A percentile compares a stretch with the other conserved stretches of the same genome.
These are phyloP conservation scores for Plasmodium billcollinsi DNA, from an alignment of 169 alveolate genomes.

Conservation along the genomic window DNA sequence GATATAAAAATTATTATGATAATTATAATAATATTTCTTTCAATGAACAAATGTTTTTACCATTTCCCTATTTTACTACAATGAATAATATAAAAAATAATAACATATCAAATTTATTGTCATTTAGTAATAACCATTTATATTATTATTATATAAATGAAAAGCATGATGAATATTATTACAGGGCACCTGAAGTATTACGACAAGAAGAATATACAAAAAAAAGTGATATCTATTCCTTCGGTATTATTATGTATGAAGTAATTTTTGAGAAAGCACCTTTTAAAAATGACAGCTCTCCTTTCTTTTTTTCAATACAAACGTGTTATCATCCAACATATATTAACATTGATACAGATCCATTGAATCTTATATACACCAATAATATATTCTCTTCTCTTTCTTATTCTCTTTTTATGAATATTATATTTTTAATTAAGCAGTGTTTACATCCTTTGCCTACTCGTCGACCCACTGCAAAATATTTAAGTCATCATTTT, in stretches of 20 bases:
- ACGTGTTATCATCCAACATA: constrained; percentile 30
- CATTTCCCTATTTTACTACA: constrained; percentile 36
- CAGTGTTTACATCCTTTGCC: constrained; percentile 65
- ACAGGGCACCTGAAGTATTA: constrained; percentile 87
- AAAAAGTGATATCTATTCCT: constrained; percentile 87
- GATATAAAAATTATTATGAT: not conserved
- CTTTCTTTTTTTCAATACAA: constrained; percentile 21
- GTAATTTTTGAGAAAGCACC: constrained; percentile 73
- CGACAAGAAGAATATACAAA: constrained; percentile 84
- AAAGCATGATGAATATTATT: constrained; percentile 5
- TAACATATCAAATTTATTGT: constrained; percentile 3
- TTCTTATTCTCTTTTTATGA: constrained; percentile 17
- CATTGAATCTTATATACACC: not conserved
- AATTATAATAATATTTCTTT: not conserved
- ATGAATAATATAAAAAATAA: constrained; percentile 2
- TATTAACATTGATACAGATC: constrained; percentile 24
- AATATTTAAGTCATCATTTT: constrained; percentile 21
- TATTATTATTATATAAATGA: not conserved
- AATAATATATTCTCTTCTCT: not conserved
- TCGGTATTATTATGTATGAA: constrained; percentile 89
- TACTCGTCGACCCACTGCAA: constrained; percentile 38
- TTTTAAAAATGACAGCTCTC: constrained; percentile 10
- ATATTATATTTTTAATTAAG: constrained; percentile 26
- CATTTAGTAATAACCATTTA: constrained; percentile 8
- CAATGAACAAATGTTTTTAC: constrained; percentile 14